phyloP scores from a whole-genome alignment of 2,329 filamentous ascomycete species.

The Alternaria hordeiaustralica region DNA sequence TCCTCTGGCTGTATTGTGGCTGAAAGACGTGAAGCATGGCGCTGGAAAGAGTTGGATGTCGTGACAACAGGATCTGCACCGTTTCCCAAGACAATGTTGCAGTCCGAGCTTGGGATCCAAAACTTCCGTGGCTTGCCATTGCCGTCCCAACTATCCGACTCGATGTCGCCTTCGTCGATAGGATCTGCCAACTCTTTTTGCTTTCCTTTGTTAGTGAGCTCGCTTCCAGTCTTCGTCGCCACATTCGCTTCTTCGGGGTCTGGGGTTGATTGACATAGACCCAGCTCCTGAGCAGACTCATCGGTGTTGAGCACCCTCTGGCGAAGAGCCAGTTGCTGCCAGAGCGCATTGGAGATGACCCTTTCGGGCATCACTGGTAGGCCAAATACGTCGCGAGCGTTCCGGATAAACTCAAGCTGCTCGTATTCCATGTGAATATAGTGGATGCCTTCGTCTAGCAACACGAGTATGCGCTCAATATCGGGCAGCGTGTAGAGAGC shows the following conservation, averaged over 20 bases:
- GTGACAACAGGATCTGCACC: slow-evolving; percentile 60
- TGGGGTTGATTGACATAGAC: slow-evolving; percentile 55
- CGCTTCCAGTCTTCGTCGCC: slow-evolving; percentile 29
- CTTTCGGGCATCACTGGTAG: slow-evolving; percentile 62
- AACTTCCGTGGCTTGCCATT: slow-evolving; percentile 63
- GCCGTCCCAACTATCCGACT: slow-evolving; percentile 61
- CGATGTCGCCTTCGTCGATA: slow-evolving; percentile 43
- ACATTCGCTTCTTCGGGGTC: slow-evolving; percentile 34
- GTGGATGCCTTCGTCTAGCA: slow-evolving; percentile 65
- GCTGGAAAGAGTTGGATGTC: slow-evolving; percentile 53
- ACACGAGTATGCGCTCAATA: slow-evolving; percentile 61
- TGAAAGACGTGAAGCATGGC: slow-evolving; percentile 56
- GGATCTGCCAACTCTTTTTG: slow-evolving; percentile 37
- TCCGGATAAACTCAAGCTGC: slow-evolving; percentile 62
- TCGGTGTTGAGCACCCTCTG: slow-evolving; percentile 62
- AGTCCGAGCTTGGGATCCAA: slow-evolving; percentile 63
- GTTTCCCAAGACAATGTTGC: slow-evolving; percentile 63
- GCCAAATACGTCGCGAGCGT: slow-evolving; percentile 60
- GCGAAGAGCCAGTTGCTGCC: slow-evolving; percentile 64
- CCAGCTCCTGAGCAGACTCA: slow-evolving; percentile 60
- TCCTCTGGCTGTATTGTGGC: slow-evolving; percentile 62
- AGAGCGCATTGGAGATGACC: slow-evolving; percentile 62
- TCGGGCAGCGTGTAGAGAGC: slow-evolving; percentile 61
- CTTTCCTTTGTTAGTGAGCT: slow-evolving; percentile 52
- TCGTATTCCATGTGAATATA: slow-evolving; percentile 67